These are phyloP conservation scores for Geranium incanum DNA, from an alignment of 441 rosid species.

Conservation along the genomic window DNA sequence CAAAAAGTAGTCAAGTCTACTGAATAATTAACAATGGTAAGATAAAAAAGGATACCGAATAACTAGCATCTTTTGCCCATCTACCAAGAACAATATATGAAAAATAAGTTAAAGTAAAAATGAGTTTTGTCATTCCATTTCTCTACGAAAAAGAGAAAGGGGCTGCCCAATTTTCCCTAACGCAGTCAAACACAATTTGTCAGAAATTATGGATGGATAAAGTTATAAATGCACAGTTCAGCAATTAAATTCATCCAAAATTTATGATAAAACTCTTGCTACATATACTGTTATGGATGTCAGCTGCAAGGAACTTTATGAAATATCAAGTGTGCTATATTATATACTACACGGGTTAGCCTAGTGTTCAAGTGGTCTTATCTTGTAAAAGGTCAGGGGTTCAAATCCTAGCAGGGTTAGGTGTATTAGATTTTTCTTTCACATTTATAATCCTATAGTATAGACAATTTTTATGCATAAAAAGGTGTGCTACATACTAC, in stretches of 20 bases:
- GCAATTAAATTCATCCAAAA: neutral
- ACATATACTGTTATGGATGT: neutral
- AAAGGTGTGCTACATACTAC: neutral
- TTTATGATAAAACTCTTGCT: neutral
- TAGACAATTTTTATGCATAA: no score
- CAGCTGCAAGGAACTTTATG: neutral
- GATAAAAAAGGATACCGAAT: neutral
- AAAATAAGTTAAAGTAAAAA: neutral
- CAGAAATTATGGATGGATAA: neutral
- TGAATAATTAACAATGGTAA: neutral
- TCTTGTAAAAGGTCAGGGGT: no score
- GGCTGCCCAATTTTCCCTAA: no score
- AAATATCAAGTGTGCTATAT: neutral
- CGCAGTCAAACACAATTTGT: no score
- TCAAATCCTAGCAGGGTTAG: no score
- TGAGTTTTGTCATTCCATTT: constrained; percentile 1
- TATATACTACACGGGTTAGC: no score
- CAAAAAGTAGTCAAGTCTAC: neutral
- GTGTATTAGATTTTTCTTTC: no score
- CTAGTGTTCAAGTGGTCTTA: no score
- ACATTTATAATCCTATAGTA: no score
- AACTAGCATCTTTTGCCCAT: neutral
- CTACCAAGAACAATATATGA: neutral
- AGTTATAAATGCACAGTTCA: neutral
- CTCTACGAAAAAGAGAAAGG: neutral